These are phyloP conservation scores for Auricularia heimuer DNA, from an alignment of 768 basidiomycete species.

Conservation along the genomic window DNA sequence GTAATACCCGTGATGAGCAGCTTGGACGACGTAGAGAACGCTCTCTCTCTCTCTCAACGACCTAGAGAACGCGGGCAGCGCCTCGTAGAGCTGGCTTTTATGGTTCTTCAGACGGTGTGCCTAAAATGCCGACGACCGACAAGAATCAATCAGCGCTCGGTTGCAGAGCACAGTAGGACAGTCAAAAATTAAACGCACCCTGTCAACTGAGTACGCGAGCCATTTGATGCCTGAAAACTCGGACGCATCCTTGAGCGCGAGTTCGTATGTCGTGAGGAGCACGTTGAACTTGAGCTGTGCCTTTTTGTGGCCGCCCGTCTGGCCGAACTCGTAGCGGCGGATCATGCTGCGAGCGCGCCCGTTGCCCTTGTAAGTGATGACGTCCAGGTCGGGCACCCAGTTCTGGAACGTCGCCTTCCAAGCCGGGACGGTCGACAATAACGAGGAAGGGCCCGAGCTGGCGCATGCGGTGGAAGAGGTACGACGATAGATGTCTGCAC, in stretches of 20 bases:
- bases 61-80: constrained; percentile 67
- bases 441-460: constrained; percentile 97
- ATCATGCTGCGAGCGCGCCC: constrained; percentile 83
- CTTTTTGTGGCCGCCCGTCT: constrained; percentile 55
- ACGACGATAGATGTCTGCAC: constrained; percentile 91
- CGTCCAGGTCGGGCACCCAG: constrained; percentile 98
- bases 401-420: constrained; percentile 92
- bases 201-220: constrained; percentile 94
- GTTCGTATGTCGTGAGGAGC: constrained; percentile 91
- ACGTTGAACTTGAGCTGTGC: constrained; percentile 83
- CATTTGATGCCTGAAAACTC: constrained; percentile 92
- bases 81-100: constrained; percentile 94
- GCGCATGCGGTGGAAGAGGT: constrained; percentile 75
- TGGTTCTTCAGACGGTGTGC: constrained; percentile 98
- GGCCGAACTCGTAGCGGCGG: constrained; percentile 84
- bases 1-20: constrained; percentile 97
- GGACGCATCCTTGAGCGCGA: constrained; percentile 80
- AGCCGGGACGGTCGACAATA: constrained; percentile 96
- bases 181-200: constrained; percentile 40
- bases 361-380: constrained; percentile 82
- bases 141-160: constrained; percentile 12
- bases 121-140: constrained; percentile 26
- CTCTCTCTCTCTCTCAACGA: constrained; percentile 14
- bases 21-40: constrained; percentile 54
- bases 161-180: constrained; percentile 1